Percentiles rank a stretch among this genome's conserved stretches.
phyloP scores from a whole-genome alignment of 306 rosid species.

The Ceratonia siliqua region DNA sequence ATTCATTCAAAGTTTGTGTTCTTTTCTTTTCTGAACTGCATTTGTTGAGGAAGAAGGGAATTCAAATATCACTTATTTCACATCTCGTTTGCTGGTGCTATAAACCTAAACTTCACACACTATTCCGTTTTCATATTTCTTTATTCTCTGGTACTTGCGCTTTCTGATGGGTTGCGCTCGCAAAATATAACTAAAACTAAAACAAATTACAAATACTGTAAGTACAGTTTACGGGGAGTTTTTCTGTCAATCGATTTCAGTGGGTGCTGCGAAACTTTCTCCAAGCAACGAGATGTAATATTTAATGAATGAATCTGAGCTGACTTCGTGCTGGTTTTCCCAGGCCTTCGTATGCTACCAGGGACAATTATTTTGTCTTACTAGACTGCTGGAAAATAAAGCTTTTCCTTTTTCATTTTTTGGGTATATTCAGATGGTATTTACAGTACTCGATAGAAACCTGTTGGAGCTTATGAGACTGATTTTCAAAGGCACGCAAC shows the following conservation, averaged over 20 bases:
- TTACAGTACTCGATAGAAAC: neutral
- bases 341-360: neutral
- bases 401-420: neutral
- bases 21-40: neutral
- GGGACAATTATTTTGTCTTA: constrained; percentile 1
- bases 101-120: neutral
- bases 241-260: neutral
- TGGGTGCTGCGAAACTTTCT: neutral
- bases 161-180: too few species aligned
- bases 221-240: neutral
- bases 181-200: too few species aligned
- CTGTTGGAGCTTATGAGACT: too few species aligned
- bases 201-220: neutral
- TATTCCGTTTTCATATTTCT: constrained; percentile 5
- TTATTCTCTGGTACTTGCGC: neutral
- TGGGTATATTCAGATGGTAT: neutral
- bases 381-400: neutral
- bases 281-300: neutral
- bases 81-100: neutral
- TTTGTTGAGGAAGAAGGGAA: neutral
- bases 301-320: constrained; percentile 21
- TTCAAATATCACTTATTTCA: too few species aligned
- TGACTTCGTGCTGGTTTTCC: constrained; percentile 10
- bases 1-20: constrained; percentile 18
- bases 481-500: too few species aligned